Conservation (phyloP, 192 early-diverging fungal species). For the Phycomyces nitens region DNA sequence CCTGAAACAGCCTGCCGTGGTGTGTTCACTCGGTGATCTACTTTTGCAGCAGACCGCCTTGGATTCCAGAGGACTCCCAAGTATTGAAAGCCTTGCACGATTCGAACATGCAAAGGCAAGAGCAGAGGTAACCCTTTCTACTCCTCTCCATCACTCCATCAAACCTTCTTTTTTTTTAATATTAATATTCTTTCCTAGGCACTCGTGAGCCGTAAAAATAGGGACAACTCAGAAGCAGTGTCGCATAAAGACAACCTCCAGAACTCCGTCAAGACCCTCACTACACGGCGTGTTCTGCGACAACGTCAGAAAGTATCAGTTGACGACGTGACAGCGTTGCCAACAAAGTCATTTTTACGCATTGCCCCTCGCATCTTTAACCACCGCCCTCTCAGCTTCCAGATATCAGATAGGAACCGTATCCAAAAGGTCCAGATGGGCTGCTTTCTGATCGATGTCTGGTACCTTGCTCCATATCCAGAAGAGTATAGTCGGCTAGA, state of each 20-base stretch:
- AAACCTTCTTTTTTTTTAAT: no score
- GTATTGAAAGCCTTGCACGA: no score
- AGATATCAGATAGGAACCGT: slow-evolving; percentile 12
- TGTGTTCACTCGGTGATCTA: no score
- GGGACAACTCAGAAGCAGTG: background rate
- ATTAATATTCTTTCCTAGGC: no score
- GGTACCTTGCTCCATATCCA: slow-evolving; percentile 94
- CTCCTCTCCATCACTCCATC: no score
- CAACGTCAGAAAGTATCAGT: background rate
- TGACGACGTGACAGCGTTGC: background rate
- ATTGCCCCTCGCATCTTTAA: slow-evolving; percentile 1
- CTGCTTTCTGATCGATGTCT: slow-evolving; percentile 78
- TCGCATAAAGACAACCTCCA: background rate
- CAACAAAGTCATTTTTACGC: background rate
- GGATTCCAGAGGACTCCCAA: no score
- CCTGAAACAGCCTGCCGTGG: no score
- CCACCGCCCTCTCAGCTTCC: background rate
- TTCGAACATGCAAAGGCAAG: no score
- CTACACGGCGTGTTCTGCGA: background rate
- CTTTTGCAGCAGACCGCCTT: no score
- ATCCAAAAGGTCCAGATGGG: slow-evolving; percentile 79
- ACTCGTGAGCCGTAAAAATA: no score
- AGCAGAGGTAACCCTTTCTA: no score
- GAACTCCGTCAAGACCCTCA: background rate
- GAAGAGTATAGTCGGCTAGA: slow-evolving; percentile 87